Base-by-base conservation (phyloP, 202 grass and related monocot species). In the Hordeum pubiflorum region DNA sequence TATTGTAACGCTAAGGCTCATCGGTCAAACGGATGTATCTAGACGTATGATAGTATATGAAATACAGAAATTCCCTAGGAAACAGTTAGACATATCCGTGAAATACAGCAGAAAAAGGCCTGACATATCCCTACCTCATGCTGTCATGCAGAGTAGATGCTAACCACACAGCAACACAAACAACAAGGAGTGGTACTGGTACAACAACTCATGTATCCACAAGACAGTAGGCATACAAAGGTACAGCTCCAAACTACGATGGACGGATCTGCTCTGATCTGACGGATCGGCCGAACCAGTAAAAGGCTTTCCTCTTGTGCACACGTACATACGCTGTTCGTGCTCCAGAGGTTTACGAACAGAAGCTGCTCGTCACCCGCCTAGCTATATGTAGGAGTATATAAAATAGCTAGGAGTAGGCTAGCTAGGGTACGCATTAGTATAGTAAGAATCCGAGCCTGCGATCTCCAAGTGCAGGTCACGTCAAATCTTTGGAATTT, bases 181-280 rank as follows among this genome's bases (percentile, higher is more conserved):
- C 21, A 71, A 81, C 63, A 69, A 89, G 78, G 82, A 78, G 37
- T 18, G 33, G 23, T 3, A 54, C 23, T 80, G 60, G 15, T 13
- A 27, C 22, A 60, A 56, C 76, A 72, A 89, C 64, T 74, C 58
- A 68, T 74, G 46, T 18, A 44, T 71, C 41, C 24, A 46, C 67
- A 46, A 81, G 66, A 78, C 31, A 74, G 66, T 74, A 82, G 74
- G 79, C 36, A 84, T 86, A 86, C 67, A 69, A 78, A 79, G 38
- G 79, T 63, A 70, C 75, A 83, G 74, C 52, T 86, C 69, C 83
- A 86, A 89, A 89, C 75, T 83, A 86, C 54, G 75, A 86, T 27
- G 68, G 68, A 70, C 75, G 79, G 52, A 78, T 65, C 73, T 68
- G 34, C 13, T 37, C n/a, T 44, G 69, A 73, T 32, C 70, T 89